Conservation (phyloP, 345 rosid species). For the Eucalyptus sideroxylon region DNA sequence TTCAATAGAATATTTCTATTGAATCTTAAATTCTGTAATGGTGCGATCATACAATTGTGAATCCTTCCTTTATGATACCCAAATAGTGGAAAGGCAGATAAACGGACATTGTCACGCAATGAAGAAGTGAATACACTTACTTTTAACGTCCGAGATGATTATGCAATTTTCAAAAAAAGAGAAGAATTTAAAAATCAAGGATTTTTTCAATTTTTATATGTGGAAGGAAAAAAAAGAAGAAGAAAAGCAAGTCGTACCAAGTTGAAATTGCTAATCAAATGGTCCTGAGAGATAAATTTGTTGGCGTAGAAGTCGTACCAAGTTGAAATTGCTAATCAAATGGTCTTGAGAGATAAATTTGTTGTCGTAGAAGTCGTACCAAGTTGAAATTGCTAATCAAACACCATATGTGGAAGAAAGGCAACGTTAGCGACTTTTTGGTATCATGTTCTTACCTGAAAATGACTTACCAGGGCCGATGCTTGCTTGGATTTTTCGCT, state of each 20-base stretch:
- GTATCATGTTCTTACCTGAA: background rate
- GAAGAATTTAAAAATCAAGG: background rate
- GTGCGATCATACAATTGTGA: background rate
- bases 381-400: background rate
- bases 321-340: background rate
- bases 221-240: background rate
- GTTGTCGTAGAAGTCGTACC: background rate
- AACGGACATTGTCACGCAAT: background rate
- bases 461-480: background rate
- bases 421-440: background rate
- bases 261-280: background rate
- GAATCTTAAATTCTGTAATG: background rate
- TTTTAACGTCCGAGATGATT: rapidly evolving
- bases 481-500: background rate
- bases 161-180: background rate
- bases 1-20: background rate
- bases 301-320: background rate
- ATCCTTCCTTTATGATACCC: background rate
- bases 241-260: background rate
- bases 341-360: background rate
- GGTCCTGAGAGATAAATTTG: background rate
- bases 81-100: background rate
- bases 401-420: background rate
- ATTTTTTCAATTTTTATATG: background rate
- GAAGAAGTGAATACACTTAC: background rate